Base-by-base conservation (phyloP, 139 green algal species). In the Micractinium conductrix region DNA sequence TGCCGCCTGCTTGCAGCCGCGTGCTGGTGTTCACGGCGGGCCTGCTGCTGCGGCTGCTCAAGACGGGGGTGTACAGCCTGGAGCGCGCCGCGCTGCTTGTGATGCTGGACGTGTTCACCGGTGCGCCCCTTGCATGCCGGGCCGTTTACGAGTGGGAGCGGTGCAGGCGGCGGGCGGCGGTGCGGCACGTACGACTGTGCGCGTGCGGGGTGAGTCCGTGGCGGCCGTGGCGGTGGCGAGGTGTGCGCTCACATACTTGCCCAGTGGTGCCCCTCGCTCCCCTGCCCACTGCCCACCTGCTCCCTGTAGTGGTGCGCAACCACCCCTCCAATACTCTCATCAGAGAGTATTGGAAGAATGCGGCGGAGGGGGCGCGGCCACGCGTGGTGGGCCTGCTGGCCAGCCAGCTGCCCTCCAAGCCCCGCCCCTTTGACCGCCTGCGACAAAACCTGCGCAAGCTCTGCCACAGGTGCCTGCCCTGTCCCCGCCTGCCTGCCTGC, bases 371-470 rank as follows among this genome's bases (percentile, higher is more conserved):
- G 30, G 16, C 22, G 30, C 78, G 78, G 58, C 78, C 78, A 44
- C 79, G 86, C 12, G 44, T 89, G 74, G 80, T 89, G 50, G 79
- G 86, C 40, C 72, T 87, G 80, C 72, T 89, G 58, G 70, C 76
- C 45, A 62, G 53, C n/a, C 86, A 89, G 53, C 79, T 85, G 28
- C 86, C 86, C 45, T 40, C 73, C 71, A 80, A 86, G 70, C 80
- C 78, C 26, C 86, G 86, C 35, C 86, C 86, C 50, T 89, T 87
- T 84, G 86, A 89, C 80, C 86, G 86, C 6, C 67, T 87, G 79
- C 79, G 86, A 26, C 86, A 89, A 60, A 68, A 86, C 72, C 60
- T 89, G 58, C 80, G 86, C 63, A 89, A 87, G 83, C 83, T 89
- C 30, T 86, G 58, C n/a, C 80, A 87, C 72, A n/a, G n/a, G n/a